Evolutionary conservation across 805 yeast genomes (phyloP).

Genomic region (Saturnispora serradocipensis): DNA sequence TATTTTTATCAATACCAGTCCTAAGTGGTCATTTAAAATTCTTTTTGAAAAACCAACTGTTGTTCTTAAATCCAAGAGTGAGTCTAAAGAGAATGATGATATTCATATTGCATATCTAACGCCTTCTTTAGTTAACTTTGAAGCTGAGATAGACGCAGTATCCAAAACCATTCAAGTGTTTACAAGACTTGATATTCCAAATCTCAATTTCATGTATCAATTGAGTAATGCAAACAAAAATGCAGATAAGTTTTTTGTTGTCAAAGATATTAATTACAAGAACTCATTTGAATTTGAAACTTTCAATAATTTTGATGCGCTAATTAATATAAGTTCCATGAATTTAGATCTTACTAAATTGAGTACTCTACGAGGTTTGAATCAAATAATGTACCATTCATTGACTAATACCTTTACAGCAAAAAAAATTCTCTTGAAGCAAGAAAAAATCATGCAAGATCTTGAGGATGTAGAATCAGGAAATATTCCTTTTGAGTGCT

Average conservation of each 20-base stretch:
- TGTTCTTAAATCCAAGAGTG: conserved; percentile 17
- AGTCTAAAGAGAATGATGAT: not conserved
- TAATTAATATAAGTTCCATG: conserved; percentile 14
- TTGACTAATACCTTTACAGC: not conserved
- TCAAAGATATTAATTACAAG: conserved; percentile 17
- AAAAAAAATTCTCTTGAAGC: not conserved
- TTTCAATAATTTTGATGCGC: conserved; percentile 14
- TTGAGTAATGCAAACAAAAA: conserved; percentile 9
- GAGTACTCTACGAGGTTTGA: conserved; percentile 21
- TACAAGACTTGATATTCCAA: conserved; percentile 18
- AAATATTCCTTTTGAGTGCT: conserved; percentile 9
- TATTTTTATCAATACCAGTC: conserved; percentile 10
- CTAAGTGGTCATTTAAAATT: conserved; percentile 18
- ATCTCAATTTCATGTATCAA: conserved; percentile 15
- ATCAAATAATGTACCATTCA: conserved; percentile 5
- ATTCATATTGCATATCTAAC: conserved; percentile 17
- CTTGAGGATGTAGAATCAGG: not conserved
- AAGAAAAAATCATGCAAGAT: not conserved
- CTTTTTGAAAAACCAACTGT: conserved; percentile 23
- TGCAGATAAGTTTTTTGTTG: conserved; percentile 2
- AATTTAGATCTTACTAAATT: conserved; percentile 24
- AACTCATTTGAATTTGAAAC: conserved; percentile 18
- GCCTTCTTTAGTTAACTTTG: conserved; percentile 19
- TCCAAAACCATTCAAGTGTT: conserved; percentile 6
- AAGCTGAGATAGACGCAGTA: conserved; percentile 8